Base-by-base conservation (phyloP, 768 basidiomycete species). In the Xerocomellus chrysenteron region DNA sequence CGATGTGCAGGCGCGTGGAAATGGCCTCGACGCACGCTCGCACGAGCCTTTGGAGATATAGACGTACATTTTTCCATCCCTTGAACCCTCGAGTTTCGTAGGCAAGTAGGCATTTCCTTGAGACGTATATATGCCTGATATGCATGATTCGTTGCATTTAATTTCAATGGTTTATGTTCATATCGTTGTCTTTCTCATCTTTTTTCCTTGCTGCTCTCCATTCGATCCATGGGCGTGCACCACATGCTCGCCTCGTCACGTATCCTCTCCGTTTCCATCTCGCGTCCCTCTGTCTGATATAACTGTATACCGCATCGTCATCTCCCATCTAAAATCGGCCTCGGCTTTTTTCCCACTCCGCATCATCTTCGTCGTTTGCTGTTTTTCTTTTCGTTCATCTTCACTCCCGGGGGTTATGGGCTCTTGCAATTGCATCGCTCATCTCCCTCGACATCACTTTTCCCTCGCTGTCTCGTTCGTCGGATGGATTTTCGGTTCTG, bases 41-140 rank as follows among this genome's bases (percentile, higher is more conserved):
- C 88, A 92, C 76, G 89, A 94, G 78, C 89, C 89, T 40, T 73
- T 92, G 75, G 92, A 93, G 73, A 86, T 92, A 80, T 92, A 78
- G 63, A 73, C 47, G 42, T 39, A 30, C 24, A 24, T 13, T 46
- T 39, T 39, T 28, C 14, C 51, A 36, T 43, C 42, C 36, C 24
- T 37, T 32, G 43, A 52, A 41, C 36, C 41, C 24, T 5, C 16
- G 32, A 17, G 26, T 48, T 60, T 57, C 47, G 54, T 61, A 61
- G 57, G 62, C 61, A 57, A 57, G 63, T 59, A 61, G 66, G 58
- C 47, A 54, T 57, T 51, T 59, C 50, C 19, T 47, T 19, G 47
- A 66, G 55, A 52, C 59, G 53, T 67, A 63, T 71, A 50, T 65
- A 57, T 58, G 60, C 59, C 58, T 59, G 68, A 58, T 67, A 60